These are phyloP conservation scores for Durotheca rogersii DNA, from an alignment of 495 filamentous ascomycete genomes.

Conservation along the genomic window DNA sequence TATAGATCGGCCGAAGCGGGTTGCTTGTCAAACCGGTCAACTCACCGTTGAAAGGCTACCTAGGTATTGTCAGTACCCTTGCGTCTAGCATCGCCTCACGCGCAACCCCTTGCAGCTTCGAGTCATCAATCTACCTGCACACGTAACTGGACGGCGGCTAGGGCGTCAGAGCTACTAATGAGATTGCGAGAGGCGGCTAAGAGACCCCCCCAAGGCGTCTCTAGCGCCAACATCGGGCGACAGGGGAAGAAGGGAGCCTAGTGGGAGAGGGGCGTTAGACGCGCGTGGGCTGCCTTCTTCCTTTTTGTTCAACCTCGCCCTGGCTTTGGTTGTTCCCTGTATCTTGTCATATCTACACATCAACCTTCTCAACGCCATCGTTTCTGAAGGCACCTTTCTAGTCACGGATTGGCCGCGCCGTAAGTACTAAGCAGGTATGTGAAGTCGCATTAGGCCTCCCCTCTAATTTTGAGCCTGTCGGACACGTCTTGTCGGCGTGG, in stretches of 20 bases:
- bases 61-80: conserved; percentile 14
- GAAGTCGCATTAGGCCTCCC: conserved; percentile 26
- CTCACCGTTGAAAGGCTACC: conserved; percentile 12
- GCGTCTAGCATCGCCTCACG: conserved; percentile 18
- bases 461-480: conserved; percentile 13
- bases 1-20: conserved; percentile 26
- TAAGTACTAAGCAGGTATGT: too few species aligned
- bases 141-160: conserved; percentile 19
- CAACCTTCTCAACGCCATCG: too few species aligned
- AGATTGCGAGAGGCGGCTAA: conserved; percentile 7
- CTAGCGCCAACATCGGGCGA: conserved; percentile 18
- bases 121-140: too few species aligned
- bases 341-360: conserved; percentile 8
- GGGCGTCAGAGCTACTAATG: conserved; percentile 19
- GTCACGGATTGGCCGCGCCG: conserved; percentile 10
- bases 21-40: conserved; percentile 22
- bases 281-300: conserved; percentile 3
- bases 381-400: neutral
- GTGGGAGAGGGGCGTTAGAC: neutral
- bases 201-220: conserved; percentile 6
- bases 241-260: too few species aligned
- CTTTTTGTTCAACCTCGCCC: conserved; percentile 9
- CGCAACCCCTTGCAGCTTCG: conserved; percentile 17
- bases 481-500: conserved; percentile 14
- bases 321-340: neutral